Evolutionary conservation across 345 rosid species (phyloP), one percentile per base, ranked within the genome.

Genomic region (Punica granatum): DNA sequence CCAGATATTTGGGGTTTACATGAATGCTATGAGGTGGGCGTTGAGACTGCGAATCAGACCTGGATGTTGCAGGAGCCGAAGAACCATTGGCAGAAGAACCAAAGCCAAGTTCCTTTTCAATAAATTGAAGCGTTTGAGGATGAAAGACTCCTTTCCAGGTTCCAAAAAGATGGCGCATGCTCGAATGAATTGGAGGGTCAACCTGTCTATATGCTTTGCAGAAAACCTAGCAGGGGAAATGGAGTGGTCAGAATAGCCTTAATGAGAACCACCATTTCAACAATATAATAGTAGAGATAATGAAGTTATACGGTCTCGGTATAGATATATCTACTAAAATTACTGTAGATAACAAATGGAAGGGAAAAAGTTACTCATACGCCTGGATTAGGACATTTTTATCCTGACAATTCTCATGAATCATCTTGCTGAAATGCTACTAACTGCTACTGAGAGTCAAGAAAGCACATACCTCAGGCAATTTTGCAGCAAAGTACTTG

Each of bases 141-240:
- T 92, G 97, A 73, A 95, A 95, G 66, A 92, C 96, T 35, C 98
- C 97, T 84, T 88, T 95, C 99, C 99, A 95, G 49, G 99, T 95
- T 73, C 98, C 98, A 74, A 92, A 92, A 73, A 95, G 98, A 84
- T 95, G 99, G 21, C 87, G 85, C 99, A 95, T 95, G 65, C 93
- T 90, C 41, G 81, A 58, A 73, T 80, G 93, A 64, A 90, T 77
- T 71, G 92, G 66, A 71, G 99, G 68, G 69, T 92, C 97, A 73
- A 92, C 93, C 77, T 86, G 96, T 69, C 83, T 84, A 74, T 88
- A 95, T 59, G 96, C 93, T 81, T 85, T 91, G 83, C 91, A 82
- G 75, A 95, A 92, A 53, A 95, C 88, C 99, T 94, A 75, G 73
- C 70, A 37, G 32, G 21, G 32, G 32, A 25, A n/a, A 15, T 12